phyloP scores from a whole-genome alignment of 2,329 filamentous ascomycete species.

The Fusarium mundagurra region DNA sequence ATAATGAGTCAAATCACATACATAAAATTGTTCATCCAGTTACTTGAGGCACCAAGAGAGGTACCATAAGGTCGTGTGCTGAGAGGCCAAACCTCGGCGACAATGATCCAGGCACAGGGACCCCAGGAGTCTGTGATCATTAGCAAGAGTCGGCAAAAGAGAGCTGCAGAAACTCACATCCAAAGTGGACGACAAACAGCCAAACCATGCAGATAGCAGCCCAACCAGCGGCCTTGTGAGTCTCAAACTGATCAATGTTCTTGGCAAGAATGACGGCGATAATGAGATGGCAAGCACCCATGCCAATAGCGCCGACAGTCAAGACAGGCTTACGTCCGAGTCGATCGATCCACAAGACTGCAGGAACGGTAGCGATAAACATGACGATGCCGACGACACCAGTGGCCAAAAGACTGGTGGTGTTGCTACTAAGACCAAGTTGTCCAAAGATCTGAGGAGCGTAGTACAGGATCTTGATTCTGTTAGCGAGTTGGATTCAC shows the following conservation, averaged over 20 bases:
- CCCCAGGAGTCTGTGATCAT: conserved; percentile 68
- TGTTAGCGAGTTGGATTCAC: not conserved
- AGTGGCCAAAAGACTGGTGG: conserved; percentile 70
- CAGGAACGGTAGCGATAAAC: conserved; percentile 73
- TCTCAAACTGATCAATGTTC: conserved; percentile 70
- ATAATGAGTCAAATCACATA: not conserved
- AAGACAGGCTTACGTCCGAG: conserved; percentile 71
- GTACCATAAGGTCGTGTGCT: conserved; percentile 76
- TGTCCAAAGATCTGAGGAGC: conserved; percentile 75
- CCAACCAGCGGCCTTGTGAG: conserved; percentile 69
- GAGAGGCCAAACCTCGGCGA: conserved; percentile 79
- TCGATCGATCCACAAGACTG: conserved; percentile 73
- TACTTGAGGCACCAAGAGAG: conserved; percentile 71
- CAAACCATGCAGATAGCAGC: conserved; percentile 74
- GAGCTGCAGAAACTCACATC: conserved; percentile 50
- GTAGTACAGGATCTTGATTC: conserved; percentile 65
- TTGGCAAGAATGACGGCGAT: conserved; percentile 75
- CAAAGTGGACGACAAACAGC: conserved; percentile 80
- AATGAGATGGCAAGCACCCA: conserved; percentile 76
- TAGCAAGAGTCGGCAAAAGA: accelerated
- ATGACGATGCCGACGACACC: conserved; percentile 77
- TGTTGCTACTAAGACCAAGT: conserved; percentile 65
- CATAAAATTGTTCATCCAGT: conserved; percentile 72
- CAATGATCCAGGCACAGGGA: conserved; percentile 78
- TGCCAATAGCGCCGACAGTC: conserved; percentile 72